These are phyloP conservation scores for Xylariaceae sp. DNA, from an alignment of 2,329 filamentous ascomycete genomes.

Conservation along the genomic window DNA sequence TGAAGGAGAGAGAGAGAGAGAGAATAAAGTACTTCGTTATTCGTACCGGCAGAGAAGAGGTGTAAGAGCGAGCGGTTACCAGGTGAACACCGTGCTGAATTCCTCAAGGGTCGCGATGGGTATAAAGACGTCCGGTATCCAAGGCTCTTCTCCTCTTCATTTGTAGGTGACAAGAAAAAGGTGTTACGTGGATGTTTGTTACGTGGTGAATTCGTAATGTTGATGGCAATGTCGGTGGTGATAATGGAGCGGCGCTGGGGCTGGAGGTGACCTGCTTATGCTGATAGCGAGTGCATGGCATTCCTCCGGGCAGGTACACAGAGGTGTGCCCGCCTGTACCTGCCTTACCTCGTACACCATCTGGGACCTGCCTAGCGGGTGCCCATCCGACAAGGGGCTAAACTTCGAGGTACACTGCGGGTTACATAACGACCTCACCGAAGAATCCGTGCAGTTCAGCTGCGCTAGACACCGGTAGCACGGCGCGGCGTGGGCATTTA, in stretches of 20 bases:
- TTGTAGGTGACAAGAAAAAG: not conserved
- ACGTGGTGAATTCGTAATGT: not conserved
- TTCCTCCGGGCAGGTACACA: not conserved
- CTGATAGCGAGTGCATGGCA: not conserved
- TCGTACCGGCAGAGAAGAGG: not conserved
- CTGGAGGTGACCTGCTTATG: not conserved
- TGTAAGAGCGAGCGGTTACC: not conserved
- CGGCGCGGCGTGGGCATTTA: no score
- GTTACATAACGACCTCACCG: not conserved
- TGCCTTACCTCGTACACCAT: not conserved
- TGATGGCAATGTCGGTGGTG: slow-evolving; percentile 4
- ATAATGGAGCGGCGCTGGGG: not conserved
- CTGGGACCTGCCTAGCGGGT: not conserved
- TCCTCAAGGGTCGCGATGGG: not conserved
- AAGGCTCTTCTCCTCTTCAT: not conserved
- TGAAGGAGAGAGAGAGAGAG: not conserved
- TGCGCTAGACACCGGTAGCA: no score
- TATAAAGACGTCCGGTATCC: not conserved
- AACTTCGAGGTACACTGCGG: not conserved
- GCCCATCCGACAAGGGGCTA: not conserved
- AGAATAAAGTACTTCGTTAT: not conserved
- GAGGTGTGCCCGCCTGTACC: not conserved
- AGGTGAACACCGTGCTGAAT: not conserved
- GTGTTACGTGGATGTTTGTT: not conserved
- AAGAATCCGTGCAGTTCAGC: not conserved